Evolutionary conservation across 108 stramenopile species (phyloP), one percentile per base, ranked within the genome.

Genomic region (Discostella pseudostelligera): DNA sequence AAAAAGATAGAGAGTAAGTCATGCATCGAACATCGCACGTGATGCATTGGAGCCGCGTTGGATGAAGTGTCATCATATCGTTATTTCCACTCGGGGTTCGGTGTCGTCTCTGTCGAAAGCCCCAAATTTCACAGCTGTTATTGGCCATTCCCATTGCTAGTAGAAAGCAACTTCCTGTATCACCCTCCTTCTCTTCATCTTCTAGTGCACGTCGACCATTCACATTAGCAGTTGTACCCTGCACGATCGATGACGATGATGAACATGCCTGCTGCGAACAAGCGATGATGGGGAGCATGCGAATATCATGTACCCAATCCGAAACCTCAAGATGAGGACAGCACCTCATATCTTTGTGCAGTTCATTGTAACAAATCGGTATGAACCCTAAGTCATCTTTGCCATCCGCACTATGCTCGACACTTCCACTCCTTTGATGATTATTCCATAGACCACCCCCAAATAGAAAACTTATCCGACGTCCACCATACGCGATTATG

Each of bases 281-380:
- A n/a, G n/a, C n/a, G n/a, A n/a, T n/a, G n/a, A n/a, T n/a, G n/a
- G n/a, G n/a, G n/a, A 84, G 43, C 20, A 79, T 46, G 29, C 78
- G 54, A 21, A 79, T 74, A 62, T 84, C 79, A 72, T 83, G 84
- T 16, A 88, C 81, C 84, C 83, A 88, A 76, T 88, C 84, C 5
- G 70, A 65, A 17, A 83, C 58, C 45, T 74, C 59, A 14, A 74
- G 50, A 43, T 61, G 67, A 8, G 73, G 59, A 17, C 17, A 21
- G 14, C 9, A 48, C 46, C n/a, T 19, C 20, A 22, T 0, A 17
- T 42, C n/a, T 14, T 36, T 9, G 35, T 39, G 16, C 20, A 54
- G 1, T 1, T 58, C n/a, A 1, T 2, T 36, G 26, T 67, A n/a
- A 17, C 28, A 24, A 26, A 74, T 62, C 6, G 73, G 60, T 51